These are phyloP conservation scores for Nemania abortiva DNA, from an alignment of 2,329 filamentous ascomycete genomes.

Conservation along the genomic window DNA sequence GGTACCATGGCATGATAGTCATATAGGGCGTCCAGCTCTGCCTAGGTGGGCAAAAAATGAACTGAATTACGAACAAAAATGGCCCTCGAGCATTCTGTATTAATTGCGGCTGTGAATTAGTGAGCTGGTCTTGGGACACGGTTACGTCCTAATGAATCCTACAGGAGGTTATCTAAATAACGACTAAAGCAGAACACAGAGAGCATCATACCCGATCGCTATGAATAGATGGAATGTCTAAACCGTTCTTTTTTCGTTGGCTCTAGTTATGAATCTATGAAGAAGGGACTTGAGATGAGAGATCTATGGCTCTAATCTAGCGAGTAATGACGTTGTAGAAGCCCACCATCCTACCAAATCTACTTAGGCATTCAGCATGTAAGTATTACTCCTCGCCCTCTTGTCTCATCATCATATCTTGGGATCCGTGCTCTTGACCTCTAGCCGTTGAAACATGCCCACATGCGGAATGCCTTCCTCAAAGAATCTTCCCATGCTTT, in stretches of 20 bases:
- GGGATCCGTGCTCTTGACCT: constrained; percentile 46
- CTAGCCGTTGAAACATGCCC: constrained; percentile 77
- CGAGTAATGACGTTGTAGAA: neutral
- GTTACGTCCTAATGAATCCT: constrained; percentile 16
- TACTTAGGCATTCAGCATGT: neutral
- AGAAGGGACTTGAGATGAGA: neutral
- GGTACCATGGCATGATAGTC: constrained; percentile 59
- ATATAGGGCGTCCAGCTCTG: constrained; percentile 57
- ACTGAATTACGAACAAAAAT: constrained; percentile 50
- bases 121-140: constrained; percentile 11
- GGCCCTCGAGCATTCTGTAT: constrained; percentile 28
- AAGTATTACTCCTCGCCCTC: neutral
- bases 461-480: constrained; percentile 89
- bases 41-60: constrained; percentile 52
- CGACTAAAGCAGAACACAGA: constrained; percentile 14
- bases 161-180: constrained; percentile 20
- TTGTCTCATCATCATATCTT: constrained; percentile 32
- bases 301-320: constrained; percentile 5
- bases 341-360: neutral
- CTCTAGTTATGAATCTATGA: neutral
- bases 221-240: constrained; percentile 8
- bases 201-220: neutral
- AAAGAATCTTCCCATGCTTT: constrained; percentile 79
- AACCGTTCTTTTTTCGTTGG: constrained; percentile 1
- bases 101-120: constrained; percentile 30